Base-by-base conservation (phyloP, 2,329 filamentous ascomycete genomes). In the Westerdykella sp. region DNA sequence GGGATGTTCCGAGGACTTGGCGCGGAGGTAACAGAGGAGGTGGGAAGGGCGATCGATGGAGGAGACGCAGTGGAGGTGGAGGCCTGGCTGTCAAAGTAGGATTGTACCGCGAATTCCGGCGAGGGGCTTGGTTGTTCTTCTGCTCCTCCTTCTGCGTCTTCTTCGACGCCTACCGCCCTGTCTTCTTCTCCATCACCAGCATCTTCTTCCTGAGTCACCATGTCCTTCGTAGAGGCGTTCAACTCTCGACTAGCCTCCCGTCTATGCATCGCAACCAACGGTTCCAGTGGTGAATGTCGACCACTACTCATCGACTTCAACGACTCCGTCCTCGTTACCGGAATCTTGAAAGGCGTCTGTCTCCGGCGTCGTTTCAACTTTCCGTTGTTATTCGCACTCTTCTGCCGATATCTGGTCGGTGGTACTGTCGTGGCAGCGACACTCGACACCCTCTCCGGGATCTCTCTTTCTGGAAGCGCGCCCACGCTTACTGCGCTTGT, bases 231-330 rank as follows among this genome's bases (percentile, higher is more conserved):
- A n/a, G 44, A 49, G n/a, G 54, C 53, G 28, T 43, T 46, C 7
- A 50, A 51, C 21, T 13, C 34, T 15, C 35, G 9, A 22, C 14
- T 39, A 12, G 43, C 51, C 42, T 58, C 45, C 18, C 55, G 55
- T 36, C 49, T 51, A 44, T 64, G 56, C 25, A 53, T 48, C 5
- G 53, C 50, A 23, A 61, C 55, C 44, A 47, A 53, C 13, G 58
- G 58, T 23, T 63, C 59, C 14, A 63, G 37, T 37, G 57, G 57
- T 36, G 56, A 51, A 42, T 60, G 48, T 23, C 52, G 51, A 43
- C 44, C 37, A 6, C 30, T 18, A 16, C 36, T 42, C 3, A 45
- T 48, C 7, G 41, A 16, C n/a, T 34, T 37, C 32, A 18, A 14
- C n/a, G 32, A 35, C 32, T 15, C n/a, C 3, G 11, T 10, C 25